Base-by-base conservation (phyloP, 2,329 filamentous ascomycete species). In the Apiospora saccharicola region DNA sequence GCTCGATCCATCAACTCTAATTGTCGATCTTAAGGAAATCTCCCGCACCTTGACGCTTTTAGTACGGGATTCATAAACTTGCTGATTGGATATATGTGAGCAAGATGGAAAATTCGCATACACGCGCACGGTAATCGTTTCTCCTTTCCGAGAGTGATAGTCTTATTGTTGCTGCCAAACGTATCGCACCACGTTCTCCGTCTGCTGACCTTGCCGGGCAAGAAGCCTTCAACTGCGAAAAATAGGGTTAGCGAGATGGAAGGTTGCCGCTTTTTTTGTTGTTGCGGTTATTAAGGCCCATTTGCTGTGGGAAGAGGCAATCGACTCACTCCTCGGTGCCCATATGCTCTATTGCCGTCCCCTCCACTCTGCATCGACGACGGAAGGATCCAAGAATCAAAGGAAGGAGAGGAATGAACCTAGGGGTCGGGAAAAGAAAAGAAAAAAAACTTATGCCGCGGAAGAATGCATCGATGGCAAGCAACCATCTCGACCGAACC, bases 21-120 rank as follows among this genome's bases (percentile, higher is more conserved):
- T 47, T 68, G 67, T 47, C 67, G 67, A 68, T 68, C 67, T 46
- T 46, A 68, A 68, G 67, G 67, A 68, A 68, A 68, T 68, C 64
- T 68, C 64, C 64, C 64, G 64, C 43, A 61, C 6, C 16, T 30
- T 30, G 53, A n/a, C 34, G 30, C 22, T 41, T 57, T 34, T 64
- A 41, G 57, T 41, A 22, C 57, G 41, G 30, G 37, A 37, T 34
- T 22, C 16, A 37, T 37, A 8, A 7, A 47, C 46, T n/a, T n/a
- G 24, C 4, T 49, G 46, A 8, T 49, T 61, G 10, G 53, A 34
- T 26, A 10, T 41, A 41, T 41, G 37, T 41, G 34, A 3, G 5
- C 51, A 13, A 37, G 30, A 37, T 37, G 34, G 30, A 64, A 41
- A 8, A 41, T 41, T 41, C 37, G 37, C 8, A 34, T 3, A n/a